Evolutionary conservation across 331 rosid species (phyloP).

Genomic region (Rhamnella rubrinervis): DNA sequence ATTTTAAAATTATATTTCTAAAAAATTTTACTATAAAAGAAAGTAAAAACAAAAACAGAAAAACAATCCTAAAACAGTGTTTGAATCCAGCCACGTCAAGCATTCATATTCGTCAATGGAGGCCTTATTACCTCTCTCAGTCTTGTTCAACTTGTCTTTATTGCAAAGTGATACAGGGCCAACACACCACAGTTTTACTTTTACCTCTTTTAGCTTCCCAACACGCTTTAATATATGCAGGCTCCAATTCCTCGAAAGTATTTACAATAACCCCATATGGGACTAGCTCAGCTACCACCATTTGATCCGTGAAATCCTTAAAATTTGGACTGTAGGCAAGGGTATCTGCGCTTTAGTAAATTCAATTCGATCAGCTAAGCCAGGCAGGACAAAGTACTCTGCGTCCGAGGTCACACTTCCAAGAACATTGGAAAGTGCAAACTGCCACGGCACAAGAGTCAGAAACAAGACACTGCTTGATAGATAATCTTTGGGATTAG

Average conservation of each 20-base stretch:
- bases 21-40: no score
- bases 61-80: no score
- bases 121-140: constrained; percentile 27
- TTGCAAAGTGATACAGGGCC: constrained; percentile 34
- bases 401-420: background rate
- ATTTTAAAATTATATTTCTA: no score
- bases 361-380: constrained; percentile 12
- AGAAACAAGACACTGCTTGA: constrained; percentile 29
- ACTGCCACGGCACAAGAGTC: constrained; percentile 2
- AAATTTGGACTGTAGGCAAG: background rate
- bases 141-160: constrained; percentile 16
- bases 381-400: constrained; percentile 16
- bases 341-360: constrained; percentile 4
- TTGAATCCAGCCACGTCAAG: constrained; percentile 48
- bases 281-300: background rate
- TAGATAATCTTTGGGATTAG: constrained; percentile 22
- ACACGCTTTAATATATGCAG: background rate
- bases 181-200: constrained; percentile 29
- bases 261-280: constrained; percentile 30
- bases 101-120: constrained; percentile 7
- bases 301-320: background rate
- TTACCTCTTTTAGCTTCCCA: background rate
- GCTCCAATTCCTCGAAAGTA: constrained; percentile 20
- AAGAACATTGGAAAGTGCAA: background rate
- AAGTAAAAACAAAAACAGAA: no score